Evolutionary conservation across 1,139 yeast genomes (phyloP), one percentile per base, ranked within the genome.

Genomic region (Yamadazyma dendronema): DNA sequence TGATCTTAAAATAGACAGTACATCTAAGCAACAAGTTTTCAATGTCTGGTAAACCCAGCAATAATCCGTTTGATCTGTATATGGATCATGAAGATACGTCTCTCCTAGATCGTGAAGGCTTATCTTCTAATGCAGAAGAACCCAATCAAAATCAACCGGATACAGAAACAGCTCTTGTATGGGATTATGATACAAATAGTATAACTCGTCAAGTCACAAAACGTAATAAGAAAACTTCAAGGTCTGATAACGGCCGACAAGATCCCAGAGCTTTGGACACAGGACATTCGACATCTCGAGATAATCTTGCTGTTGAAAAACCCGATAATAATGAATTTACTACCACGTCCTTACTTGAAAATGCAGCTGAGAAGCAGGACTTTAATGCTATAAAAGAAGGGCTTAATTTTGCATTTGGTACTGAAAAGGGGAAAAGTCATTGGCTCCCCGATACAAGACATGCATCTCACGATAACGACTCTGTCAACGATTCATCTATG

Each of bases 361-460:
- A 56, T 17, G 67, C 66, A 6, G 52, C 64, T 2, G 52, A 53
- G 28, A 57, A 53, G 16, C 55, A 55, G 30, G 67, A 66, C 39
- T 54, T 65, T 19, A 61, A 62, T 33, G 67, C 65, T 22, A 47
- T 70, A 24, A 56, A 59, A 33, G 65, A 65, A 43, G 73, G 73
- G 3, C 46, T 70, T 15, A 54, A 54, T 27, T 58, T 54, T 42
- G 76, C 74, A 2, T 50, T 69, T 22, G 74, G 75, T 1, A 49
- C 63, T 3, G 44, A 46, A 9, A 49, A 50, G 3, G 45, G 50
- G 6, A 55, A 41, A 4, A 54, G 62, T 10, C 54, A 59, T 28
- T 65, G 72, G 72, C 55, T 65, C 29, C 70, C 46, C 9, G 28
- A 25, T 16, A 23, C 34, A 2, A 15, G 12, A 13, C 15, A 13